A percentile compares a stretch with the other conserved stretches of the same genome.
Evolutionary conservation across 2,329 filamentous ascomycete species (phyloP).

Genomic region (Onygenales sp.): DNA sequence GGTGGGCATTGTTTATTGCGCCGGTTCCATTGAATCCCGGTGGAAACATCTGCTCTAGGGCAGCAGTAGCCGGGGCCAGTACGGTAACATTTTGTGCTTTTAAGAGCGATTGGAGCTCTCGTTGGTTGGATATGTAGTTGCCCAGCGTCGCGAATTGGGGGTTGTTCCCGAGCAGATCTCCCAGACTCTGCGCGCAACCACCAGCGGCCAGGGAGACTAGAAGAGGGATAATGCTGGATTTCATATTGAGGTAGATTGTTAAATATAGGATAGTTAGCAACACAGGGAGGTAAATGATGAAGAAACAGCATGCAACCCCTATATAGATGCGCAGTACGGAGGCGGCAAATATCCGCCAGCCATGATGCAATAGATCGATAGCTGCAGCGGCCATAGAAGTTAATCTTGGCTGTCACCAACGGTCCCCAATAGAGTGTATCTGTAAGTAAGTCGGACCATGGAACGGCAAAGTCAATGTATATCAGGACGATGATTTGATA

Average conservation of each 20-base stretch:
- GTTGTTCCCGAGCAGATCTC: slow-evolving; percentile 9
- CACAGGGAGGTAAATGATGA: too few relatives aligned
- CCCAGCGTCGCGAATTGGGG: slow-evolving; percentile 12
- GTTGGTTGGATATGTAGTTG: slow-evolving; percentile 6
- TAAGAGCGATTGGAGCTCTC: slow-evolving; percentile 18
- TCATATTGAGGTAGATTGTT: slow-evolving; percentile 1
- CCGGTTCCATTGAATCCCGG: slow-evolving; percentile 21
- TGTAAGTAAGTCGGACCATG: too few relatives aligned
- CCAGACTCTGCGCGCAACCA: slow-evolving; percentile 9
- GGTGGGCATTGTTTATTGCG: slow-evolving; percentile 14
- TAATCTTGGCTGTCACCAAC: too few relatives aligned
- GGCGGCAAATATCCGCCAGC: too few relatives aligned
- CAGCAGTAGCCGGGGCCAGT: slow-evolving; percentile 46
- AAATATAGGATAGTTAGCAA: background rate
- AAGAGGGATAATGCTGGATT: background rate
- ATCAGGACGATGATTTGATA: too few relatives aligned
- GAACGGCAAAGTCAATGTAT: too few relatives aligned
- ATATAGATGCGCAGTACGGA: too few relatives aligned
- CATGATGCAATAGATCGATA: too few relatives aligned
- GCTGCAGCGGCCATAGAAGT: too few relatives aligned
- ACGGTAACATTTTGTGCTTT: slow-evolving; percentile 45
- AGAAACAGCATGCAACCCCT: too few relatives aligned
- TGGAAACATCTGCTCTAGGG: slow-evolving; percentile 26
- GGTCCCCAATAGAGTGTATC: too few relatives aligned
- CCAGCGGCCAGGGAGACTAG: slow-evolving; percentile 7